phyloP scores from a whole-genome alignment of 345 rosid genomes.

The Eutrema japonicum region DNA sequence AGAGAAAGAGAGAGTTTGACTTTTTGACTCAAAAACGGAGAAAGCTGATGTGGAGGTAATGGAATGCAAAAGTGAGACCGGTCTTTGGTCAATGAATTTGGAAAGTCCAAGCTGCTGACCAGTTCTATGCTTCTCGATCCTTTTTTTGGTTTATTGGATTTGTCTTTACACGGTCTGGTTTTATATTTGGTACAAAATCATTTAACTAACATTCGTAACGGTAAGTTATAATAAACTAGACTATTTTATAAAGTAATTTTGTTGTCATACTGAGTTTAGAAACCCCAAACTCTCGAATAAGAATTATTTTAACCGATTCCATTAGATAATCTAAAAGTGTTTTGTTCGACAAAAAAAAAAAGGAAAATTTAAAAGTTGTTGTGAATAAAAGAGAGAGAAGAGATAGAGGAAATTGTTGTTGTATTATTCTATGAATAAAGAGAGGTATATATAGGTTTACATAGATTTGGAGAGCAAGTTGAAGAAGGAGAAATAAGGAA shows the following conservation, averaged over 20 bases:
- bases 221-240: background rate
- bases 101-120: conserved; percentile 47
- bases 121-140: conserved; percentile 43
- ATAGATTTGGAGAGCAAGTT: too few relatives aligned
- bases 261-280: background rate
- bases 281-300: background rate
- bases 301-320: background rate
- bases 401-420: too few relatives aligned
- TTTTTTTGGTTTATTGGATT: conserved; percentile 8
- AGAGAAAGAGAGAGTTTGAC: conserved; percentile 31
- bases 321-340: background rate
- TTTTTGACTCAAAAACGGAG: conserved; percentile 37
- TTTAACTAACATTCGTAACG: background rate
- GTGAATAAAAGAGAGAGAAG: too few relatives aligned
- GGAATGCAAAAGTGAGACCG: conserved; percentile 28
- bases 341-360: too few relatives aligned
- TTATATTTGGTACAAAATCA: background rate
- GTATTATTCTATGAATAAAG: too few relatives aligned
- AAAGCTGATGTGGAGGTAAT: conserved; percentile 37
- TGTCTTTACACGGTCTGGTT: background rate
- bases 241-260: too few relatives aligned
- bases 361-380: too few relatives aligned
- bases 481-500: too few relatives aligned
- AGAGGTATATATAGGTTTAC: too few relatives aligned
- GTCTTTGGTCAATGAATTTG: conserved; percentile 48